Percentiles rank a stretch among this genome's conserved stretches.
These are phyloP conservation scores for Elaeis oleifera DNA, from an alignment of 202 grass and related monocot genomes.

Conservation along the genomic window DNA sequence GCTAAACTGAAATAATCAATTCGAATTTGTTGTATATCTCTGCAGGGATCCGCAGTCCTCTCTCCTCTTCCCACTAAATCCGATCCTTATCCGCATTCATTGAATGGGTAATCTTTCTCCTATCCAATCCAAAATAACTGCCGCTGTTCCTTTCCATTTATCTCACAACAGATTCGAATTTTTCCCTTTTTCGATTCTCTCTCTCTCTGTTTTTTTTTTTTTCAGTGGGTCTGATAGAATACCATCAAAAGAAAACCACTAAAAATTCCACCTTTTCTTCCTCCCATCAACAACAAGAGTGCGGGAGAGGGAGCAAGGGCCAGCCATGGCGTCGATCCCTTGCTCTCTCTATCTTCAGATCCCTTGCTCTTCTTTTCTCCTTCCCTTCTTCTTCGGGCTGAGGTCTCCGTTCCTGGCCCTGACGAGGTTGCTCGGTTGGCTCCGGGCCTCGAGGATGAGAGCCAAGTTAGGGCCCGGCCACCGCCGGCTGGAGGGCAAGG, in stretches of 20 bases:
- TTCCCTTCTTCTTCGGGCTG: slow-evolving; percentile 9
- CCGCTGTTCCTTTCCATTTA: background rate
- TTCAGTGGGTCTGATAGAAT: background rate
- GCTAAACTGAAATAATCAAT: no score
- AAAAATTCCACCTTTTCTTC: slow-evolving; percentile 18
- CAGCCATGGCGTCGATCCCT: slow-evolving; percentile 71
- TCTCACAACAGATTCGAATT: background rate
- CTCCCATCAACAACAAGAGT: slow-evolving; percentile 14
- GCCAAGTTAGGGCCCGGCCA: slow-evolving; percentile 33
- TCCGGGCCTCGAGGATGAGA: slow-evolving; percentile 29
- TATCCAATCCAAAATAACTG: no score
- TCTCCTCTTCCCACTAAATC: no score
- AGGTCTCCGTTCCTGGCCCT: slow-evolving; percentile 24
- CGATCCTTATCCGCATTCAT: no score
- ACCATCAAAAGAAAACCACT: background rate
- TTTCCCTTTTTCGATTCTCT: background rate
- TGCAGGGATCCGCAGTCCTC: no score
- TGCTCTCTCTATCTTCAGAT: slow-evolving; percentile 43
- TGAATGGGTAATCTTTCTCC: no score
- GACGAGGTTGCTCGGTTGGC: slow-evolving; percentile 29
- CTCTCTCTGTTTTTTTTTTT: no score
- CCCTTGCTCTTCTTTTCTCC: slow-evolving; percentile 7
- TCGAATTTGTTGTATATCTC: no score
- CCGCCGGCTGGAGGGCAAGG: slow-evolving; percentile 43
- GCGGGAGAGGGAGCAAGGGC: background rate